Evolutionary conservation across 2,329 filamentous ascomycete genomes (phyloP).

Genomic region (Penicillium concentricum): DNA sequence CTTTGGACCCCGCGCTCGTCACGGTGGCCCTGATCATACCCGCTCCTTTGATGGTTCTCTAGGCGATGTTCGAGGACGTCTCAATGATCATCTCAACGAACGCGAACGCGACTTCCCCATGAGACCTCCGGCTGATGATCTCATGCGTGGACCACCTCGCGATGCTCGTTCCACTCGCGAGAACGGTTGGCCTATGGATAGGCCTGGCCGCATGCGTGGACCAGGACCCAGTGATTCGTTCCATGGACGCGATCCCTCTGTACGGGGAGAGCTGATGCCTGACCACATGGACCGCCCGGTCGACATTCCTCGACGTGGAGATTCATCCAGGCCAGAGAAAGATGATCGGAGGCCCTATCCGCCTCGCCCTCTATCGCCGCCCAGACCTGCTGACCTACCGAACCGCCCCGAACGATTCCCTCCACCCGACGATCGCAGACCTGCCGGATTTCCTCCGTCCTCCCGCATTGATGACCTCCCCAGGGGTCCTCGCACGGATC

Average conservation of each 20-base stretch:
- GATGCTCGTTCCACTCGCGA: conserved; percentile 37
- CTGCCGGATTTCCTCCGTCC: conserved; percentile 26
- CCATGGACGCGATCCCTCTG: conserved; percentile 29
- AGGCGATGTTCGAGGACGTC: conserved; percentile 31
- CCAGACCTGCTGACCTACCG: conserved; percentile 28
- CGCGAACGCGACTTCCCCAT: conserved; percentile 37
- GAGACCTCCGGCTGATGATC: conserved; percentile 38
- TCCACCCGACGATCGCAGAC: conserved; percentile 36
- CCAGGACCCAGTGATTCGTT: conserved; percentile 29
- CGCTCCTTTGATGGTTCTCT: conserved; percentile 37
- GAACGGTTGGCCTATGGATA: conserved; percentile 38
- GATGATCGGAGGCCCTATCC: conserved; percentile 34
- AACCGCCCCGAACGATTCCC: conserved; percentile 38
- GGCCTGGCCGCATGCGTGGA: conserved; percentile 34
- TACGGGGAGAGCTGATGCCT: conserved; percentile 36
- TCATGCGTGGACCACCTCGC: conserved; percentile 37
- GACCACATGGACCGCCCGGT: conserved; percentile 30
- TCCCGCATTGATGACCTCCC: conserved; percentile 49
- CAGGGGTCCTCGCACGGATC: conserved; percentile 52
- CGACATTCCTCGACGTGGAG: conserved; percentile 34
- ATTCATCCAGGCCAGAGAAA: conserved; percentile 29
- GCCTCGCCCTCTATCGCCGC: conserved; percentile 27
- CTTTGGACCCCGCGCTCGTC: conserved; percentile 36
- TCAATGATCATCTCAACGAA: conserved; percentile 35
- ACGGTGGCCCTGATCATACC: conserved; percentile 39